These are phyloP conservation scores for Neofusicoccum cordaticola DNA, from an alignment of 2,329 filamentous ascomycete genomes.

Conservation along the genomic window DNA sequence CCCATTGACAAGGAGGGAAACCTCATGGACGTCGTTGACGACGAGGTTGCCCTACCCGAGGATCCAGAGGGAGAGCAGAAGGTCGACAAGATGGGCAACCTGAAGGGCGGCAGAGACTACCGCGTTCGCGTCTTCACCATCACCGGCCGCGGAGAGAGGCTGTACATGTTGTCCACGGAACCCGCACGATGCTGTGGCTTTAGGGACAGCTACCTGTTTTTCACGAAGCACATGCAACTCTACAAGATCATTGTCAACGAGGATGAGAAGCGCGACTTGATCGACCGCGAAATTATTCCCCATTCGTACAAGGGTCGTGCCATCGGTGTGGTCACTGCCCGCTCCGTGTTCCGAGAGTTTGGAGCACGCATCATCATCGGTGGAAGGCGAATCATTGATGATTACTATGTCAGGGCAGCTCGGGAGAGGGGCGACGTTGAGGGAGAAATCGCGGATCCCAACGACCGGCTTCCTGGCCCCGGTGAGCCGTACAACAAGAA, in stretches of 20 bases:
- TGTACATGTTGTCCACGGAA: conserved; percentile 98
- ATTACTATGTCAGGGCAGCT: conserved; percentile 78
- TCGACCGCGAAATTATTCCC: conserved; percentile 90
- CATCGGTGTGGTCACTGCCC: conserved; percentile 93
- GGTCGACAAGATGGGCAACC: conserved; percentile 82
- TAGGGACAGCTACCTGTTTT: conserved; percentile 96
- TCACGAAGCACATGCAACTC: conserved; percentile 93
- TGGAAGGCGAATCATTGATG: conserved; percentile 79
- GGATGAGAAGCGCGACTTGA: conserved; percentile 94
- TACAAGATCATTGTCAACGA: conserved; percentile 99
- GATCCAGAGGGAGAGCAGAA: conserved; percentile 88
- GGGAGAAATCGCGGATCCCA: conserved; percentile 86
- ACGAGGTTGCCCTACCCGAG: conserved; percentile 85
- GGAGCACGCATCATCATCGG: conserved; percentile 92
- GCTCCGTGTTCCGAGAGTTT: conserved; percentile 96
- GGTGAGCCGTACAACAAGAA: conserved; percentile 97
- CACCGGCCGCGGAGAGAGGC: conserved; percentile 72
- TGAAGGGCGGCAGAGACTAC: conserved; percentile 84
- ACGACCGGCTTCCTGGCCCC: conserved; percentile 71
- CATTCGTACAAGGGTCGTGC: conserved; percentile 98
- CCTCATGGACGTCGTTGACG: conserved; percentile 82
- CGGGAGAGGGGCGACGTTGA: conserved; percentile 76
- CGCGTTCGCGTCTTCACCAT: conserved; percentile 94
- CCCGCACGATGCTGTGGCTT: conserved; percentile 96
- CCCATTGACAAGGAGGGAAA: conserved; percentile 93